A percentile compares a stretch with the other conserved stretches of the same genome.
Evolutionary conservation across 164 flowering plant species (phyloP).

Genomic region (Saururus chinensis): DNA sequence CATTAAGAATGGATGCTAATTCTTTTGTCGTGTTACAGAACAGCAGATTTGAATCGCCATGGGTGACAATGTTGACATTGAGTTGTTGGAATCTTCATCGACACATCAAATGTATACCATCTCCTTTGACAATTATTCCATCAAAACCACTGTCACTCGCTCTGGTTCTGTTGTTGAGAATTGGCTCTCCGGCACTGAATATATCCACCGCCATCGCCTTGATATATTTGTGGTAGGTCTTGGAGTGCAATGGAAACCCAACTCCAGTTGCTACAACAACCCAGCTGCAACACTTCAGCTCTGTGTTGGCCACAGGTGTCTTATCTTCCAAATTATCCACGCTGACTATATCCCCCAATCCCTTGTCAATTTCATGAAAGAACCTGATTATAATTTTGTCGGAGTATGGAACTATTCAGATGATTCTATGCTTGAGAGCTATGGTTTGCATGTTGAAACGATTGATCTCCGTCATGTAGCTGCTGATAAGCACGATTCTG

Average conservation of each 20-base stretch:
- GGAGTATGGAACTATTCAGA: constrained; percentile 2
- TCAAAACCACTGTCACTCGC: constrained; percentile 10
- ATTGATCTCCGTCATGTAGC: constrained; percentile 16
- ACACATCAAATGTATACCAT: neutral
- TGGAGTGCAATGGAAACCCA: constrained; percentile 47
- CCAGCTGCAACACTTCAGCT: too few relatives aligned
- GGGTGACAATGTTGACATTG: neutral
- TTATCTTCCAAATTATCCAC: constrained; percentile 2
- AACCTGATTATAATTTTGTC: constrained; percentile 3
- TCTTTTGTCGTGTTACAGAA: too few relatives aligned
- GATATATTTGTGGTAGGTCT: constrained; percentile 34
- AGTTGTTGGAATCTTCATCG: too few relatives aligned
- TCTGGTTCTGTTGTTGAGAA: constrained; percentile 4
- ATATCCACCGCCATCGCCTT: constrained; percentile 1
- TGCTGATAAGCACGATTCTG: constrained; percentile 23
- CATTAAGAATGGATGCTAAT: too few relatives aligned
- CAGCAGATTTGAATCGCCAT: neutral
- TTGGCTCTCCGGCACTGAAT: constrained; percentile 3
- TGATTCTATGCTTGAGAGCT: neutral
- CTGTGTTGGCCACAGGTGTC: neutral
- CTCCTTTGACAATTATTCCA: neutral
- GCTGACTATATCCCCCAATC: constrained; percentile 1
- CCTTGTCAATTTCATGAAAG: neutral
- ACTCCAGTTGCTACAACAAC: neutral
- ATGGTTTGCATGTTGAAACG: neutral